phyloP scores from a whole-genome alignment of 192 early-diverging fungal species.

The Backusella circina region DNA sequence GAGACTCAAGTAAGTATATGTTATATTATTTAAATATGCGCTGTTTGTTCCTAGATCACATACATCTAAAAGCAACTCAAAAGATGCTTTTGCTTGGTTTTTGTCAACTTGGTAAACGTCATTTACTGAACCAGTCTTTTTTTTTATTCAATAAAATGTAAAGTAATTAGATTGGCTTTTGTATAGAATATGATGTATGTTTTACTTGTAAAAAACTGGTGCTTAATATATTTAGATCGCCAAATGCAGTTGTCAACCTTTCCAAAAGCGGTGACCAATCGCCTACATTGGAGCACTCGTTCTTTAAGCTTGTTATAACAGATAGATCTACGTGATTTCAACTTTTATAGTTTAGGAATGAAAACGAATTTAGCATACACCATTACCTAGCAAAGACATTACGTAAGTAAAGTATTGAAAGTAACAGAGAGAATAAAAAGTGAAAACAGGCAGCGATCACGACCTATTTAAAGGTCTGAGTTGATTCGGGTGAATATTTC shows the following conservation, averaged over 20 bases:
- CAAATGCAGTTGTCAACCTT: background rate
- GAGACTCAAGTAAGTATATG: too few relatives aligned
- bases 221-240: background rate
- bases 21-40: background rate
- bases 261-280: constrained; percentile 2
- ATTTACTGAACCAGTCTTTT: background rate
- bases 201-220: constrained; percentile 14
- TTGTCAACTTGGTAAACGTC: constrained; percentile 2
- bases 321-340: background rate
- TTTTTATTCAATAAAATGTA: background rate
- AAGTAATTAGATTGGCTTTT: background rate
- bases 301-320: background rate
- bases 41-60: background rate
- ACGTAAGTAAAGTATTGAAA: background rate
- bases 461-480: background rate
- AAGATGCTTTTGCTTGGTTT: background rate
- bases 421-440: background rate
- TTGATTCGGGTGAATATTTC: background rate
- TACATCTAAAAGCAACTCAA: constrained; percentile 1
- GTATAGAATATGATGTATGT: background rate
- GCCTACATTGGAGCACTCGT: background rate
- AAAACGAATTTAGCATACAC: background rate
- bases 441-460: background rate
- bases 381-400: background rate
- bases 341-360: background rate